Conservation (phyloP, 441 rosid genomes). For the Jatropha multifida region DNA sequence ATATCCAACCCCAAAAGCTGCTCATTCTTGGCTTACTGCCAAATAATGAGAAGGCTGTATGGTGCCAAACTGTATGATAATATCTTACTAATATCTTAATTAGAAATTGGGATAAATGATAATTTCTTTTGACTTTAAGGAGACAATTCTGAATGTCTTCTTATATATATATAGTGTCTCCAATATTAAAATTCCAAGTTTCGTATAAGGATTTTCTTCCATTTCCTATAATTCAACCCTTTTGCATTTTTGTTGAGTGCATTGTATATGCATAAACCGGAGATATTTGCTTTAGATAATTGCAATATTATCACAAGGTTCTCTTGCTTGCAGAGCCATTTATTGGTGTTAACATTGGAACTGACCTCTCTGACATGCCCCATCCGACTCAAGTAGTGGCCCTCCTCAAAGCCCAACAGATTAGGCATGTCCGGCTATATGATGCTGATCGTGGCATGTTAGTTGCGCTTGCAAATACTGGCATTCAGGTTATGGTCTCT, state of each 20-base stretch:
- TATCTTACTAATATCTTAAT: no score
- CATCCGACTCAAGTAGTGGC: constrained; percentile 76
- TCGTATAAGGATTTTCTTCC: no score
- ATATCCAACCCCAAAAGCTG: neutral
- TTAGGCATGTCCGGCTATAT: constrained; percentile 64
- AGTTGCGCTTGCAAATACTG: constrained; percentile 69
- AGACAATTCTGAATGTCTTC: no score
- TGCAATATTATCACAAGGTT: neutral
- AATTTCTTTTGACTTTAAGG: no score
- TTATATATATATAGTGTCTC: no score
- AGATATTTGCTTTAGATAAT: neutral
- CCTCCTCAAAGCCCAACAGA: constrained; percentile 72
- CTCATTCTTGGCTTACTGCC: no score
- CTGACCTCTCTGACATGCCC: constrained; percentile 78
- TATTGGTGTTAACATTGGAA: constrained; percentile 79
- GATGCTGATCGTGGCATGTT: constrained; percentile 76
- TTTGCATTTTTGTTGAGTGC: neutral
- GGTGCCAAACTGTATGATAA: no score
- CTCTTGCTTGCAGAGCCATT: constrained; percentile 52
- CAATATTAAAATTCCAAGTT: no score
- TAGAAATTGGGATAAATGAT: no score
- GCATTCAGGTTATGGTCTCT: constrained; percentile 66
- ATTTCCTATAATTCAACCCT: neutral
- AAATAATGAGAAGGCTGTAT: no score
- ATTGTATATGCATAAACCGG: neutral